phyloP scores from a whole-genome alignment of 352 stramenopile genomes.

The Labyrinthula sp. region DNA sequence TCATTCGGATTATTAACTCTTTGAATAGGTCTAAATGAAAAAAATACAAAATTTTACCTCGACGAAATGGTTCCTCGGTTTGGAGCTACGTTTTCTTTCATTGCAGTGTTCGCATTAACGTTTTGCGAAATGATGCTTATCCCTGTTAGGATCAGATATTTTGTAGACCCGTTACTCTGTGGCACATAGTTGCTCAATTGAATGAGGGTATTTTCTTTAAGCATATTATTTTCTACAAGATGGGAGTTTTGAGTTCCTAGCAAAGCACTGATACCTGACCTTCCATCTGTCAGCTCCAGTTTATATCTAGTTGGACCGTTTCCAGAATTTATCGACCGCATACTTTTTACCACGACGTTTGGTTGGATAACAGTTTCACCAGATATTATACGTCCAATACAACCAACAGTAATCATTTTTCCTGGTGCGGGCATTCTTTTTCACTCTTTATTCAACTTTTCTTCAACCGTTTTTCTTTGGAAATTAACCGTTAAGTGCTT shows the following conservation, averaged over 20 bases:
- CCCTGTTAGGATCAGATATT: neutral
- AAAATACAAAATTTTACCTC: constrained; percentile 1
- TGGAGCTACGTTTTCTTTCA: neutral
- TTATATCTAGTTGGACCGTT: no score
- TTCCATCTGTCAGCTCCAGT: constrained; percentile 38
- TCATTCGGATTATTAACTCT: neutral
- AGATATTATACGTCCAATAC: no score
- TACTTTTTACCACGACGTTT: no score
- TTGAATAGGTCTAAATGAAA: constrained; percentile 6
- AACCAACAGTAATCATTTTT: no score
- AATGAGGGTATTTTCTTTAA: constrained; percentile 7
- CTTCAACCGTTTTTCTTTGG: no score
- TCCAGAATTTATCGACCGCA: no score
- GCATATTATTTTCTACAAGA: constrained; percentile 1
- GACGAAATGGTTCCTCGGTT: neutral
- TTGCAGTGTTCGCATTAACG: neutral
- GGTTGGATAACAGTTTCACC: no score
- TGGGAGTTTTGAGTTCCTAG: constrained; percentile 11
- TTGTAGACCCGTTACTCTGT: constrained; percentile 8
- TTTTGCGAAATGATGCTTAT: neutral
- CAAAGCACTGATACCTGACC: constrained; percentile 3
- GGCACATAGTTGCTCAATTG: constrained; percentile 9
- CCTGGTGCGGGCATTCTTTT: no score
- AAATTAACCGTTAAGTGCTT: no score
- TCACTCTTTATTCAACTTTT: no score